phyloP scores from a whole-genome alignment of 1,139 yeast genomes.

The Hanseniaspora sp. region DNA sequence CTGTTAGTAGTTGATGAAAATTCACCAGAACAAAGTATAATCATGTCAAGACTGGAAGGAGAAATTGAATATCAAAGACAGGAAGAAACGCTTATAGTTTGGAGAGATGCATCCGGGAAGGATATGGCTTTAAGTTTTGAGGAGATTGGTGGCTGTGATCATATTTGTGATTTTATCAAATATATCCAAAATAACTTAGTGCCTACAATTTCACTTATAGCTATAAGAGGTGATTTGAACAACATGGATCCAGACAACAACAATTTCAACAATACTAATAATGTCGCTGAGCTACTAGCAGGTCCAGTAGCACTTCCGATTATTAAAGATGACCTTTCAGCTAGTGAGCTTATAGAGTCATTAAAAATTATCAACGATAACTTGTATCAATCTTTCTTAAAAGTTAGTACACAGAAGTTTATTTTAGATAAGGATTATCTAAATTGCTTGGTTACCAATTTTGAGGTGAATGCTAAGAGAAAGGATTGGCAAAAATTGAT shows the following conservation, averaged over 20 bases:
- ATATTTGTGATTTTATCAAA: slow-evolving; percentile 68
- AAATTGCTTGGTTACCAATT: slow-evolving; percentile 40
- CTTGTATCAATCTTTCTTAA: slow-evolving; percentile 45
- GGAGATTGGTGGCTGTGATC: slow-evolving; percentile 81
- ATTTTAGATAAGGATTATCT: slow-evolving; percentile 45
- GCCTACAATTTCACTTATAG: slow-evolving; percentile 60
- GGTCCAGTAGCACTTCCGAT: slow-evolving; percentile 70
- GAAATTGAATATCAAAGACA: slow-evolving; percentile 79
- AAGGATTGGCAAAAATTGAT: slow-evolving; percentile 47
- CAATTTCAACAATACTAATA: slow-evolving; percentile 27
- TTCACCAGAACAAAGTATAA: slow-evolving; percentile 46
- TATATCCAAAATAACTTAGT: slow-evolving; percentile 54
- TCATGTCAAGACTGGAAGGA: slow-evolving; percentile 60
- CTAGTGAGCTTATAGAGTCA: slow-evolving; percentile 39
- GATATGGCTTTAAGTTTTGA: slow-evolving; percentile 89
- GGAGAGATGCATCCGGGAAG: slow-evolving; percentile 73
- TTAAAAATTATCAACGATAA: slow-evolving; percentile 47
- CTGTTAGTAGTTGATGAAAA: slow-evolving; percentile 66
- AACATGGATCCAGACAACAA: slow-evolving; percentile 33
- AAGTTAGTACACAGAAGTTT: slow-evolving; percentile 43
- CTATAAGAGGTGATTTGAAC: slow-evolving; percentile 41
- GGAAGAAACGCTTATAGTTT: slow-evolving; percentile 86
- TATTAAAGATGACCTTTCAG: slow-evolving; percentile 36
- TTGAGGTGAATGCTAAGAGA: slow-evolving; percentile 44
- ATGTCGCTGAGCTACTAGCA: slow-evolving; percentile 48